Base-by-base conservation (phyloP, 2,329 filamentous ascomycete species). In the Exophiala xenobiotica region DNA sequence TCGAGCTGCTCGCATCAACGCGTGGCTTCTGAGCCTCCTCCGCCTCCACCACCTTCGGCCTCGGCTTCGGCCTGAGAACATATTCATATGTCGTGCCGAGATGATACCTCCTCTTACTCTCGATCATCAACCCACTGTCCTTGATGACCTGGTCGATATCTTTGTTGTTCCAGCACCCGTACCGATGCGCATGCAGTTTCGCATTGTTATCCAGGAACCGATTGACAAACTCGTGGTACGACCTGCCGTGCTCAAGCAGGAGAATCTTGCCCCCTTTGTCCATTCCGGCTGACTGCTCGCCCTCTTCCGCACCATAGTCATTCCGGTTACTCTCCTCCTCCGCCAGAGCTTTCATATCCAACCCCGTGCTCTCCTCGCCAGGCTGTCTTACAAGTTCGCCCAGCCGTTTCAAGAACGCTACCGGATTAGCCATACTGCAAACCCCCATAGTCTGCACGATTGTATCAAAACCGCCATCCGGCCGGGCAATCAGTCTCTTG, bases 151-250 rank as follows among this genome's bases (percentile, higher is more conserved):
- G 64, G 26, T 71, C 73, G 40, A 78, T 75, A 67, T 78, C 75
- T 31, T 74, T 68, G 62, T 78, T 78, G 69, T 72, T 77, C 75
- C 75, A 78, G 61, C 75, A 78, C 12, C 75, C 75, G 64, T 76
- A 73, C n/a, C 69, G 65, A 56, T 75, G 66, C 26, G 75, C 75
- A 64, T 78, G 75, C 31, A 68, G 65, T 3, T 72, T 65, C 2
- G 75, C 75, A 49, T 73, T 61, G 43, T 71, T 72, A 58, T 78
- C 75, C 49, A 78, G 61, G 9, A 76, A 65, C 3, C 63, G 62
- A 63, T 78, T 78, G 56, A 77, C 29, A 71, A 73, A 76, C 19
- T 60, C 64, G 54, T 75, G 75, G 51, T 72, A 54, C 20, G 74
- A 74, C 24, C 73, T 66, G 12, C 75, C 75, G 64, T 78, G 75